A percentile compares a stretch with the other conserved stretches of the same genome.
These are phyloP conservation scores for Carex myosuroides DNA, from an alignment of 176 grass and related monocot species.

Conservation along the genomic window DNA sequence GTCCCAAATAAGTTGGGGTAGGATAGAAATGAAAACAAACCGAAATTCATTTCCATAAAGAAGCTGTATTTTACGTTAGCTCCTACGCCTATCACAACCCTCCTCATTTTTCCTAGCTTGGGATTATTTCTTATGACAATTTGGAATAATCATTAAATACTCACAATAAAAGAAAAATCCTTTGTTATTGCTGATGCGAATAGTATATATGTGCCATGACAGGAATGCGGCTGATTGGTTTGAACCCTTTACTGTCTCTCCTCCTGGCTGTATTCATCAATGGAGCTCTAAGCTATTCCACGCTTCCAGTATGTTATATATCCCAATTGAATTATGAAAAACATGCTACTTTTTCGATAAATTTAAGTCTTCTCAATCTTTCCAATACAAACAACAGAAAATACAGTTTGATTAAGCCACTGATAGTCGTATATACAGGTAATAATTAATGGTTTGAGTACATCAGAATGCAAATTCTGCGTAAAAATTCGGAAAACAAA, in stretches of 20 bases:
- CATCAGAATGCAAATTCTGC: background rate
- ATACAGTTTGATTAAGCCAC: background rate
- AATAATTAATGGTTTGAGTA: background rate
- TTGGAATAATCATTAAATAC: background rate
- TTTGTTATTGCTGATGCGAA: background rate
- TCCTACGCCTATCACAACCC: too few species aligned
- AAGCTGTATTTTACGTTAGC: too few species aligned
- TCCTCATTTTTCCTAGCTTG: too few species aligned
- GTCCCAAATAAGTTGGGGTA: too few species aligned
- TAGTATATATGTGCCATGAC: background rate
- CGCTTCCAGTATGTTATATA: slow-evolving; percentile 43
- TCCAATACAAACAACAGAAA: background rate
- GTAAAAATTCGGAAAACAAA: background rate
- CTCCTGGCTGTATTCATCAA: slow-evolving; percentile 52
- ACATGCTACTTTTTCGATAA: background rate
- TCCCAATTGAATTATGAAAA: background rate
- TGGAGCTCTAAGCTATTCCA: slow-evolving; percentile 57
- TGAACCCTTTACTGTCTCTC: slow-evolving; percentile 65
- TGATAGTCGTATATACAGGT: background rate
- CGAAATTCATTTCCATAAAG: too few species aligned
- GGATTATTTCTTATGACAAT: background rate
- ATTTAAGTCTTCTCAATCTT: background rate
- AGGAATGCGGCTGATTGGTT: slow-evolving; percentile 63
- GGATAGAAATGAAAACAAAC: too few species aligned
- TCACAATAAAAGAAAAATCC: background rate